Evolutionary conservation across 106 monocot genomes (phyloP), one percentile per base, ranked within the genome.

Genomic region (Iris macrosiphon): DNA sequence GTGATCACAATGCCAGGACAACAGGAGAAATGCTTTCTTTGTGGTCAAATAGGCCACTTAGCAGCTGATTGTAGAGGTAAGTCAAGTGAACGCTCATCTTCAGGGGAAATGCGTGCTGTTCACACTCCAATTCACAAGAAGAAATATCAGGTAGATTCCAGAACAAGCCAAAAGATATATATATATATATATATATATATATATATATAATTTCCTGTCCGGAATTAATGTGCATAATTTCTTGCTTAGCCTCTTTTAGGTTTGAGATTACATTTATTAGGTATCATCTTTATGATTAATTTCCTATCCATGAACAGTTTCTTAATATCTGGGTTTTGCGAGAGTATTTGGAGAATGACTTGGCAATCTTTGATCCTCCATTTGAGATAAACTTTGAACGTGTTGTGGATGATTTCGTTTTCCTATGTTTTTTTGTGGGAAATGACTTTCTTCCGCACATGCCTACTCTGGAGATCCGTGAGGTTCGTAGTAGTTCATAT

Each of bases 401-500:
- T 7, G 31, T 98, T 31, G 44, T 98, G 50, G 96, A 98, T 67
- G 96, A 98, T 61, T 98, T 98, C 56, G 86, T 98, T 4, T 98
- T 98, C 59, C 49, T 98, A 52, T 90, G 96, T 46, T 90, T 98
- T 65, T 90, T 98, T 73, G 90, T 90, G 54, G 96, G 96, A 49
- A 98, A 98, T 70, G 96, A 98, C 47, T 98, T 98, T 70, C 83
- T 98, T 0, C 96, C 96, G 2, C 96, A 98, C 48, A 87, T 98
- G 90, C 96, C 96, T 2, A 83, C 96, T 46, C 75, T 98, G 61
- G 96, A 98, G 55, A 98, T 98, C 32, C 86, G 83, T 33, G 96
- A 98, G 96, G 96, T 98, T 70, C 40, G 56, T 68, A 27, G 2
- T 54, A 25, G 29, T 1, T 4, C 18, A 30, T 54, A 6, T 52